These are phyloP conservation scores for Penicillium sp. DNA, from an alignment of 2,329 filamentous ascomycete species.

Conservation along the genomic window DNA sequence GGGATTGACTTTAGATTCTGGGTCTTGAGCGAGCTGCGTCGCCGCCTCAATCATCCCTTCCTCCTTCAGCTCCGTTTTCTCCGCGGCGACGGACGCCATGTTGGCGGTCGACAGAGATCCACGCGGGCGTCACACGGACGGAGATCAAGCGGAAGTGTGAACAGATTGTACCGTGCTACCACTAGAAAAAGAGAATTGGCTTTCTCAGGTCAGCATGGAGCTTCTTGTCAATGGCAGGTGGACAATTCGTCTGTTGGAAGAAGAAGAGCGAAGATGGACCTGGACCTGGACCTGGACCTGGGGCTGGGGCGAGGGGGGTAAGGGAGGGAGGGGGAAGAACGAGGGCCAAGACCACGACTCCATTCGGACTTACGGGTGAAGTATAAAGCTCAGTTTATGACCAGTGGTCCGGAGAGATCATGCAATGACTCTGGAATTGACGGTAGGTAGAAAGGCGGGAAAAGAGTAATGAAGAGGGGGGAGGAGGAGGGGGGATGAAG, in stretches of 20 bases:
- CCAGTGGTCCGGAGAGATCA: too few relatives aligned
- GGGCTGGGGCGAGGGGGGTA: not conserved
- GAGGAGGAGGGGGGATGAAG: not conserved
- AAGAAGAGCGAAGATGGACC: not conserved
- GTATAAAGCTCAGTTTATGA: too few relatives aligned
- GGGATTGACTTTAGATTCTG: conserved; percentile 60
- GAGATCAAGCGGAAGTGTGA: not conserved
- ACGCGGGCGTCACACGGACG: not conserved
- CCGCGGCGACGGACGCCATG: conserved; percentile 29
- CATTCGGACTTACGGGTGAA: too few relatives aligned
- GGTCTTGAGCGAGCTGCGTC: conserved; percentile 47
- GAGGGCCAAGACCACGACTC: too few relatives aligned
- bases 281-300: not conserved
- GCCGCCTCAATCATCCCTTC: conserved; percentile 75
- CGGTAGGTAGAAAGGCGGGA: not conserved
- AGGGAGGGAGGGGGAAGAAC: not conserved
- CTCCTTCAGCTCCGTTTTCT: conserved; percentile 65
- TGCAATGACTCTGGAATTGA: not conserved
- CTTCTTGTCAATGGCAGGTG: too few relatives aligned
- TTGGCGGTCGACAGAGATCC: conserved; percentile 7
- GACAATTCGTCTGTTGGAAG: too few relatives aligned
- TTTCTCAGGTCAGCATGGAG: too few relatives aligned
- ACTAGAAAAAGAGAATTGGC: too few relatives aligned
- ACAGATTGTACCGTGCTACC: not conserved
- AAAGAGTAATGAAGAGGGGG: not conserved